phyloP scores from a whole-genome alignment of 1,284 basidiomycete genomes.

The Sporisorium reilianum region DNA sequence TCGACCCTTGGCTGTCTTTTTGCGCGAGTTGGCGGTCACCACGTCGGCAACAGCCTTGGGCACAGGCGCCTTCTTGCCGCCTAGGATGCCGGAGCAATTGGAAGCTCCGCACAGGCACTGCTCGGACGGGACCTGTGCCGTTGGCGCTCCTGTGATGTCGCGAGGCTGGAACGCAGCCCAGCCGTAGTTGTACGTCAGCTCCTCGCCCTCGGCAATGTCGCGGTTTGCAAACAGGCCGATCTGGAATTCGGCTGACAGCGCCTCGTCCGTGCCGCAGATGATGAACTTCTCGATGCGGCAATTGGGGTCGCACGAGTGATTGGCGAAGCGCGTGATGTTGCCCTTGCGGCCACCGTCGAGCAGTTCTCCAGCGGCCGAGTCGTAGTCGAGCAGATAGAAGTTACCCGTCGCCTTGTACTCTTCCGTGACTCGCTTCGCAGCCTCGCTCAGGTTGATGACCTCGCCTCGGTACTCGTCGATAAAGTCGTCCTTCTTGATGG shows the following conservation, averaged over 20 bases:
- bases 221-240: constrained; percentile 62
- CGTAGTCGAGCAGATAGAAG: constrained; percentile 65
- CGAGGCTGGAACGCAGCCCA: constrained; percentile 59
- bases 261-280: constrained; percentile 62
- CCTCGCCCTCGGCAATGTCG: constrained; percentile 64
- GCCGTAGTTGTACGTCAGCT: constrained; percentile 66
- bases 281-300: constrained; percentile 65
- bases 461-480: constrained; percentile 67
- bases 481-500: constrained; percentile 52
- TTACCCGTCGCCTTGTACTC: constrained; percentile 60
- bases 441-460: constrained; percentile 59
- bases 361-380: constrained; percentile 62
- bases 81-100: constrained; percentile 61
- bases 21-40: constrained; percentile 22
- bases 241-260: constrained; percentile 60
- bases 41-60: constrained; percentile 7
- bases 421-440: constrained; percentile 52
- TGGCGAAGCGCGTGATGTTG: constrained; percentile 65
- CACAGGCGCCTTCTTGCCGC: constrained; percentile 48
- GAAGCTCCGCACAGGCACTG: constrained; percentile 57
- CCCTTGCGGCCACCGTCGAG: constrained; percentile 63
- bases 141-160: constrained; percentile 48
- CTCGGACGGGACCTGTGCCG: constrained; percentile 28
- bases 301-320: constrained; percentile 66
- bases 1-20: constrained; percentile 33